Base-by-base conservation (phyloP, 2,329 filamentous ascomycete genomes). In the Colletotrichum euphorbiae region DNA sequence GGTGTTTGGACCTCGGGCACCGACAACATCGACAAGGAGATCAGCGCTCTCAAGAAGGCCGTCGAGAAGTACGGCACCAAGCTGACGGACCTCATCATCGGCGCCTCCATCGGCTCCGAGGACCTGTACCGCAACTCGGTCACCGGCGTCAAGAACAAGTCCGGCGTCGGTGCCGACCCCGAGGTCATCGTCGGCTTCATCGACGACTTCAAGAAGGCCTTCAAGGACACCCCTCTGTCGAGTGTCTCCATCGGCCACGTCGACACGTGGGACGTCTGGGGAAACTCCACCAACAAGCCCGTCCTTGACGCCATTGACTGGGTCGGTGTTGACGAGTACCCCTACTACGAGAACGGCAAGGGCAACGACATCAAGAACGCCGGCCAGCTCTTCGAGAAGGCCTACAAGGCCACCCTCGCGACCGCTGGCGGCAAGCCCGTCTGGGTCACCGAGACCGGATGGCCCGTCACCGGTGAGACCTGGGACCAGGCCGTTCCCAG, bases 261-360 rank as follows among this genome's bases (percentile, higher is more conserved):
- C 72, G 90, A 92, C 78, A 91, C 89, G 59, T 91, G 88, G 86
- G 88, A 88, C 50, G 84, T 82, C 52, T 90, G 87, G 87, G 82
- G 85, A 52, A 86, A 91, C 78, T 69, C 77, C 66, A 84, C 83
- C 74, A 91, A 90, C 81, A 83, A 83, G 73, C 78, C 80, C 62
- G 88, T 91, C 67, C 83, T 91, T 71, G 81, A 86, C 67, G 88
- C 87, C 62, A 82, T 86, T 69, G 90, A 92, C 80, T 91, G 86
- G 77, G 76, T 91, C 65, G 89, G 89, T 55, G 84, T 89, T 43
- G 87, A 91, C 71, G 87, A 87, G 74, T 91, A 90, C 77, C 88
- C 89, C 33, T 91, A 89, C 82, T 91, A 87, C 80, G 85, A 91
- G 80, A 83, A 80, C 74, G 82, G 77, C 74, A 82, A 85, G 77